Evolutionary conservation across 73 alveolate genomes (phyloP).

Genomic region (Durusdinium trenchii): DNA sequence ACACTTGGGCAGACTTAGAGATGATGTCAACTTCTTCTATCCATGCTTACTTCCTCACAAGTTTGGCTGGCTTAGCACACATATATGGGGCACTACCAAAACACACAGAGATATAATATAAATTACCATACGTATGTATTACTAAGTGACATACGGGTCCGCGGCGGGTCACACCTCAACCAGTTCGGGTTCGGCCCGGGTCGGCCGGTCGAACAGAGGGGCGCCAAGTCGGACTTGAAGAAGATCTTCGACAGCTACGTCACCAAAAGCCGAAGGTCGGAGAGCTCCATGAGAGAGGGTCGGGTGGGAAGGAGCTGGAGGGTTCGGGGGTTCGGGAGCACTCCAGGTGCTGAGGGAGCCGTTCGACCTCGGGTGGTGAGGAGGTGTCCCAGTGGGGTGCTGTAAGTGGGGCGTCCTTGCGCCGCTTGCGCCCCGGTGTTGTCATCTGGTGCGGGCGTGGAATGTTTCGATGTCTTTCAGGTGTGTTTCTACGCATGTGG

Average conservation of each 20-base stretch:
- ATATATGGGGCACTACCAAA: not conserved
- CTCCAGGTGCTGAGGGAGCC: no score
- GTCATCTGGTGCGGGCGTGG: no score
- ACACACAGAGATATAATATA: not conserved
- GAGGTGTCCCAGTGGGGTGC: no score
- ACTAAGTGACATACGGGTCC: not conserved
- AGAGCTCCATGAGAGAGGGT: not conserved
- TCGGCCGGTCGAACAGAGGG: not conserved
- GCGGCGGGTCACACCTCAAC: not conserved
- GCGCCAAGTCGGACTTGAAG: conserved; percentile 61
- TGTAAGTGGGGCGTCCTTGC: no score
- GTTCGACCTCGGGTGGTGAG: no score
- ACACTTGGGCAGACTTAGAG: conserved; percentile 1
- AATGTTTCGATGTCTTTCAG: no score
- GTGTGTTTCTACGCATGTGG: no score
- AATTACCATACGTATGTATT: not conserved
- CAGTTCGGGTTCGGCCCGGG: not conserved
- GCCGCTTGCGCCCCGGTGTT: no score
- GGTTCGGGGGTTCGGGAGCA: not conserved
- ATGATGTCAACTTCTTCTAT: no score
- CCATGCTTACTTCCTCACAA: no score
- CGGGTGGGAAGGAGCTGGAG: not conserved
- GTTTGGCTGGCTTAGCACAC: no score
- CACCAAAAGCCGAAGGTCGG: conserved; percentile 45
- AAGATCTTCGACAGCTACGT: conserved; percentile 57